Conservation (phyloP, 306 rosid genomes). For the Casuarina equisetifolia region DNA sequence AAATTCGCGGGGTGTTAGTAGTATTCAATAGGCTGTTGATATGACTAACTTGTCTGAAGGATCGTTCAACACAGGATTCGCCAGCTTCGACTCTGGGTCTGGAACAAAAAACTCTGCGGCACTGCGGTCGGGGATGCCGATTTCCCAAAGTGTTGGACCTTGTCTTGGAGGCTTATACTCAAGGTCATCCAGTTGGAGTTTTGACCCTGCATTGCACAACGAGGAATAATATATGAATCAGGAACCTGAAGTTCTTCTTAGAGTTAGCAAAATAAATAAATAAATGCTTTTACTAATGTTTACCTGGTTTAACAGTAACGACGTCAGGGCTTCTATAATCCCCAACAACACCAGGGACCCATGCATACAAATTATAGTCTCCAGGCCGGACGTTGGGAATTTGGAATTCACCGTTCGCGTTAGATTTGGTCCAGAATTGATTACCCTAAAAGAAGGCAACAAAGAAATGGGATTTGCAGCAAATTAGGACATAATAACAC, state of each 20-base stretch:
- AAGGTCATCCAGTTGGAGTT: conserved; percentile 30
- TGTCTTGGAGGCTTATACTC: conserved; percentile 69
- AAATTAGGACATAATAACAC: neutral
- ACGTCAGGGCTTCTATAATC: conserved; percentile 49
- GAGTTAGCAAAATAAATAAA: no score
- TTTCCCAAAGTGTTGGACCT: conserved; percentile 86
- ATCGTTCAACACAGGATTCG: neutral
- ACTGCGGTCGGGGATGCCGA: conserved; percentile 80
- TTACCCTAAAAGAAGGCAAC: conserved; percentile 50
- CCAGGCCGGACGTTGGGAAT: conserved; percentile 63
- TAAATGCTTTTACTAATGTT: neutral
- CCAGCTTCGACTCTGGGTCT: conserved; percentile 39
- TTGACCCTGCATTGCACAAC: conserved; percentile 31
- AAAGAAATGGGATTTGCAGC: neutral
- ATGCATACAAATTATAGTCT: conserved; percentile 65
- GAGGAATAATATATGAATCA: neutral
- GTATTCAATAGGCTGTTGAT: no score
- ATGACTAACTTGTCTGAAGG: neutral
- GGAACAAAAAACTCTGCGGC: conserved; percentile 71
- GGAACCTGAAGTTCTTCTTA: no score
- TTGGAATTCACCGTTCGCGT: conserved; percentile 44
- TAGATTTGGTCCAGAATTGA: conserved; percentile 76
- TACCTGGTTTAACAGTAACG: conserved; percentile 55
- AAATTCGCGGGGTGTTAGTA: neutral
- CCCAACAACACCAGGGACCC: conserved; percentile 80